Base-by-base conservation (phyloP, 2,329 filamentous ascomycete genomes). In the Ascosphaera apis region DNA sequence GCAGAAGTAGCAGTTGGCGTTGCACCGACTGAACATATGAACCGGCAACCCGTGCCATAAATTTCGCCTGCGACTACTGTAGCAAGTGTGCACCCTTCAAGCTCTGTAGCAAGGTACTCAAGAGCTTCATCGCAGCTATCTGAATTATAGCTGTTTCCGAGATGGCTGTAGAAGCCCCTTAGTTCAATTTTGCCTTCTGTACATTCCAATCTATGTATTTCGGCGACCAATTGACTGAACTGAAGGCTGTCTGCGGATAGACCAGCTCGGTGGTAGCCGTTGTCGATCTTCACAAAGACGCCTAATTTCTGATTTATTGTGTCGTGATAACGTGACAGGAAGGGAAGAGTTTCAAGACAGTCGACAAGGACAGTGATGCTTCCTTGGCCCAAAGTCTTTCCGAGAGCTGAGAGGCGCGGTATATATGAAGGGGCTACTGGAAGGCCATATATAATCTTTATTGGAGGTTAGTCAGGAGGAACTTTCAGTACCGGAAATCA, bases 231-330 rank as follows among this genome's bases (percentile, higher is more conserved):
- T 11, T 42, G 38, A 31, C 42, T 40, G 39, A 52, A 45, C 18
- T 47, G 42, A 2, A 37, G 44, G 0, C 67, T 66, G 6, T 56
- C 51, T 0, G 67, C 62, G 2, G 56, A 43, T 1, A 81, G 62
- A 18, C 79, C 79, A 1, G 78, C 76, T 15, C 79, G 70, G 45
- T 69, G 62, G 44, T 69, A 68, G 8, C 76, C 76, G 38, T 76
- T 72, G 48, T 84, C 76, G 36, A 84, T 65, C 46, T 83, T 82
- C 47, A 83, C 57, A 48, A 72, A 78, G 12, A 78, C 57, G 7
- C 73, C 66, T 2, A 54, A 49, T 6, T 35, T 37, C 11, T 45
- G 51, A 41, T 62, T 66, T 2, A 58, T 59, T 3, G 54, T 46
- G 5, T 53, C 47, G 36, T 58, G 48, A 36, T 62, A 53, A 5